Evolutionary conservation across 2,329 filamentous ascomycete genomes (phyloP), one percentile per base, ranked within the genome.

Genomic region (Colletotrichum gigasporum): DNA sequence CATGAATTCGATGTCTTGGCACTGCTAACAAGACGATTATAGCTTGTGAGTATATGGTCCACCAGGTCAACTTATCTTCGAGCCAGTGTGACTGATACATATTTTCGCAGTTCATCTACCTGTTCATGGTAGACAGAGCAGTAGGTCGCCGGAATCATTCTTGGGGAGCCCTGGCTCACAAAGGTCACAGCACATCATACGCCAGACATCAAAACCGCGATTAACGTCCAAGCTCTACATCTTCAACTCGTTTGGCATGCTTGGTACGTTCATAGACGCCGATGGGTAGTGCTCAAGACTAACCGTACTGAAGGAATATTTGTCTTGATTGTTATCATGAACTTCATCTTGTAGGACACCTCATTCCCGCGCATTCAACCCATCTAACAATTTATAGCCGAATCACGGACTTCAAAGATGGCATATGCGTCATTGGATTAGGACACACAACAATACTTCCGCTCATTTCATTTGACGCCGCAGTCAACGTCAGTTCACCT

Each of bases 51-150:
- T 18, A 7, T 0, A 42, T 16, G n/a, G n/a, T n/a, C n/a, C n/a
- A n/a, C n/a, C n/a, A n/a, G n/a, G n/a, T n/a, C n/a, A n/a, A n/a
- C n/a, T n/a, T n/a, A n/a, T n/a, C n/a, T n/a, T n/a, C n/a, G n/a
- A n/a, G n/a, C n/a, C n/a, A n/a, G n/a, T n/a, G n/a, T n/a, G n/a
- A n/a, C n/a, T n/a, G n/a, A n/a, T n/a, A 47, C 2, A 28, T 7
- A 8, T 10, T 5, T 4, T 16, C n/a, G 5, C 11, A 63, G 61
- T 63, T 63, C 20, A 60, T 63, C 32, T 63, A 63, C 26, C 61
- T 63, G 4, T 63, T 60, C 32, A 63, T 63, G 61, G 61, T 63
- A 22, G 61, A 63, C 12, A 28, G 61, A 5, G 61, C 61, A 35
- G 61, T 60, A 26, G 30, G 60, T 39, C n/a, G n/a, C n/a, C n/a